Evolutionary conservation across 1,139 yeast genomes (phyloP).

Genomic region (Debaryomyces udenii): DNA sequence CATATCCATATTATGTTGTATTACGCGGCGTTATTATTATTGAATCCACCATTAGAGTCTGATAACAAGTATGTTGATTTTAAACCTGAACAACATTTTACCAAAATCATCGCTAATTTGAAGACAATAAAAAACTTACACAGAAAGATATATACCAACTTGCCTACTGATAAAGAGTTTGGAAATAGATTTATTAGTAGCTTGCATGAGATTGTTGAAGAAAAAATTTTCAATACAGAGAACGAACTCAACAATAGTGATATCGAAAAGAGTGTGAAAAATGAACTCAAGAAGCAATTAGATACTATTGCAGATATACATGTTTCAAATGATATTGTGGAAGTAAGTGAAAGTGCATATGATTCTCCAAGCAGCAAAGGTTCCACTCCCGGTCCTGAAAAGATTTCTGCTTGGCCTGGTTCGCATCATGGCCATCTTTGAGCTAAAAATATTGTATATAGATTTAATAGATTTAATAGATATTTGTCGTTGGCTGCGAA

Average conservation of each 20-base stretch:
- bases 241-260: constrained; percentile 9
- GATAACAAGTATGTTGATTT: constrained; percentile 21
- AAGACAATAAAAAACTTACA: constrained; percentile 43
- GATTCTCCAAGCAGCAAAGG: constrained; percentile 28
- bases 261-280: constrained; percentile 16
- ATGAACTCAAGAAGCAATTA: constrained; percentile 22
- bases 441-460: constrained; percentile 11
- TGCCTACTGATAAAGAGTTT: constrained; percentile 58
- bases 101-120: constrained; percentile 30
- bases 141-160: constrained; percentile 43
- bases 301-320: constrained; percentile 20
- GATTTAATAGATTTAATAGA: constrained; percentile 7
- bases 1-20: constrained; percentile 74
- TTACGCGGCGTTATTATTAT: constrained; percentile 61
- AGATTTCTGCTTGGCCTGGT: constrained; percentile 69
- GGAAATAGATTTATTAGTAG: constrained; percentile 52
- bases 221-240: constrained; percentile 29
- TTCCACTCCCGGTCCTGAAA: constrained; percentile 39
- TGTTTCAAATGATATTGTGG: constrained; percentile 21
- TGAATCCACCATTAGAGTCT: constrained; percentile 49
- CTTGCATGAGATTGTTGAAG: constrained; percentile 47
- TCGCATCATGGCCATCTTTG: constrained; percentile 67
- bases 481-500: constrained; percentile 11
- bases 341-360: constrained; percentile 19
- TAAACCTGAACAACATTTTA: constrained; percentile 23